Evolutionary conservation across 352 stramenopile genomes (phyloP), one percentile per base, ranked within the genome.

Genomic region (Pythium phragmiticola): DNA sequence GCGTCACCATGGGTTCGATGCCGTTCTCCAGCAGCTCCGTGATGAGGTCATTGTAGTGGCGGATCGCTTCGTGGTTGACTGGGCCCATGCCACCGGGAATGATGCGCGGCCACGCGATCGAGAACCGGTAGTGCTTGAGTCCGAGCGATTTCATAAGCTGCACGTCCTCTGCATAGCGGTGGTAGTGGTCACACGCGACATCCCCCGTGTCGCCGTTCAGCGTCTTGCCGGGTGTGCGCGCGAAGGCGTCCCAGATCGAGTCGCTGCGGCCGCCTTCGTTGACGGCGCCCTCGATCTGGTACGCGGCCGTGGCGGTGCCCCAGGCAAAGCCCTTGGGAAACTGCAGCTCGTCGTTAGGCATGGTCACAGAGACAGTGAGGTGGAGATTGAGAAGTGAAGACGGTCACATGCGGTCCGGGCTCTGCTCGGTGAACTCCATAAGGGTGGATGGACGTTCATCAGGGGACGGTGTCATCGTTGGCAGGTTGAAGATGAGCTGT

Each of bases 1-100:
- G 68, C 19, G 95, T 98, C 7, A 98, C 82, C 45, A 95, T 82
- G 26, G 95, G 92, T 46, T 80, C 72, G 49, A 99, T 97, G 52
- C 76, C 75, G 34, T 75, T 76, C 16, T 51, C 63, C 14, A 61
- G 26, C 9, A 98, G 74, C 39, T 80, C 74, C 71, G 98, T 80
- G 63, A 98, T 93, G 3, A 98, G 66, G 7, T 75, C 57, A 64
- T 97, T 88, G 82, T 99, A 98, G 80, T 98, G 98, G 2, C 69
- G 65, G 36, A 98, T 75, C 33, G 93, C 92, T 36, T 70, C 67
- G 6, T 84, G 70, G 77, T 98, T 98, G 28, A 77, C 65, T 63
- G 78, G 83, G 17, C 70, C 52, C 39, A 72, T 68, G 34, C 70
- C 57, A 0, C 57, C 72, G 1, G 65, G 57, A 16, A 98, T 75